Conservation (phyloP, 257 asterid genomes). For the Linderniella brevidens region DNA sequence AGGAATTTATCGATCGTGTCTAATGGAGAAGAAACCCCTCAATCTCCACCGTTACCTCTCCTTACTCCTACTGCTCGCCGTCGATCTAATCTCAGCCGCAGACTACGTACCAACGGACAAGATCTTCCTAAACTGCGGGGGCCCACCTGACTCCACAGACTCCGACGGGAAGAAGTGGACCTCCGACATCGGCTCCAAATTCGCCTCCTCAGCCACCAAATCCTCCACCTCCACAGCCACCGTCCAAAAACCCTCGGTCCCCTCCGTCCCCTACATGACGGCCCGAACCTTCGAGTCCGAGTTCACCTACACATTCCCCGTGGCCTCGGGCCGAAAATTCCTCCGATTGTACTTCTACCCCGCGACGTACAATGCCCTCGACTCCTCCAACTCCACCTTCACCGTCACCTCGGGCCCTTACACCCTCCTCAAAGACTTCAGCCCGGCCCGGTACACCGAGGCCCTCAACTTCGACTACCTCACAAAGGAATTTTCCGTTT, state of each 20-base stretch:
- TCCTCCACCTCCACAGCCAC: constrained; percentile 41
- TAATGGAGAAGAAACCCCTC: too few species aligned
- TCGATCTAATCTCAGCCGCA: constrained; percentile 19
- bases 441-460: constrained; percentile 48
- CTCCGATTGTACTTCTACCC: constrained; percentile 77
- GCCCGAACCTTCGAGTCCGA: constrained; percentile 62
- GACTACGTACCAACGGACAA: constrained; percentile 54
- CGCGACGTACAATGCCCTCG: constrained; percentile 38
- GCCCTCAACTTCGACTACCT: constrained; percentile 59
- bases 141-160: constrained; percentile 46
- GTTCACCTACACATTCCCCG: constrained; percentile 72
- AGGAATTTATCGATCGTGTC: too few species aligned
- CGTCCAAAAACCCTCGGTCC: constrained; percentile 61
- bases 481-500: constrained; percentile 60
- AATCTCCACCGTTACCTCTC: too few species aligned
- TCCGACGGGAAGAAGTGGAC: constrained; percentile 60
- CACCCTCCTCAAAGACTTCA: constrained; percentile 61
- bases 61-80: too few species aligned
- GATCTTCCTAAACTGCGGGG: constrained; percentile 77
- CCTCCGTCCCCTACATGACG: constrained; percentile 65
- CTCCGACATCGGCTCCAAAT: constrained; percentile 60
- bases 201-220: constrained; percentile 24
- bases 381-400: constrained; percentile 46
- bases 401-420: constrained; percentile 35
- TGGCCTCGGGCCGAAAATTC: constrained; percentile 67